Conservation (phyloP, 2,329 filamentous ascomycete species). For the Ambrosiella beaveri region DNA sequence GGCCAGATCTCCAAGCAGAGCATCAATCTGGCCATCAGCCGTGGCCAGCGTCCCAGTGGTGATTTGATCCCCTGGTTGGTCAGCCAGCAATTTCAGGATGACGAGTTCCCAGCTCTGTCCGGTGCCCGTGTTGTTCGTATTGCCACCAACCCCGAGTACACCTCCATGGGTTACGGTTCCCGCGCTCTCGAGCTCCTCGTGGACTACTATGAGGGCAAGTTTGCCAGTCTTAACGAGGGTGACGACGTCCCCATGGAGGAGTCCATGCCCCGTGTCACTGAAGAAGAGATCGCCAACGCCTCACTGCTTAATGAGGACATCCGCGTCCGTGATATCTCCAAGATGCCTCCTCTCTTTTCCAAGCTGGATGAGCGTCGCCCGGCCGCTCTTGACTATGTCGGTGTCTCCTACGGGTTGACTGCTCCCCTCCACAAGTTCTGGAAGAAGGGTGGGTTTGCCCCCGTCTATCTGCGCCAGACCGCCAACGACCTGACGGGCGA, state of each 20-base stretch:
- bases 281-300: constrained; percentile 60
- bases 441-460: constrained; percentile 73
- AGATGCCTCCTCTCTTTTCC: constrained; percentile 86
- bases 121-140: constrained; percentile 87
- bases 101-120: constrained; percentile 84
- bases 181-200: constrained; percentile 72
- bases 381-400: constrained; percentile 72
- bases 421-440: constrained; percentile 84
- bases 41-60: constrained; percentile 75
- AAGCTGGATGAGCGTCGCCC: constrained; percentile 72
- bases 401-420: constrained; percentile 89
- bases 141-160: constrained; percentile 87
- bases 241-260: constrained; percentile 32
- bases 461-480: constrained; percentile 88
- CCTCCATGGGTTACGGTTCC: constrained; percentile 82
- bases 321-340: constrained; percentile 71
- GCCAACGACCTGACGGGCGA: constrained; percentile 92
- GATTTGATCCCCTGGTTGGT: constrained; percentile 96
- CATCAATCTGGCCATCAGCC: constrained; percentile 73
- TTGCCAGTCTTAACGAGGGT: constrained; percentile 65
- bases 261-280: constrained; percentile 61
- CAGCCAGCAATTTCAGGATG: constrained; percentile 94
- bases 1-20: constrained; percentile 88
- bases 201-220: constrained; percentile 91
- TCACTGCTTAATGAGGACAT: constrained; percentile 75